Evolutionary conservation across 1,284 basidiomycete species (phyloP).

Genomic region (Pseudozyma sp.): DNA sequence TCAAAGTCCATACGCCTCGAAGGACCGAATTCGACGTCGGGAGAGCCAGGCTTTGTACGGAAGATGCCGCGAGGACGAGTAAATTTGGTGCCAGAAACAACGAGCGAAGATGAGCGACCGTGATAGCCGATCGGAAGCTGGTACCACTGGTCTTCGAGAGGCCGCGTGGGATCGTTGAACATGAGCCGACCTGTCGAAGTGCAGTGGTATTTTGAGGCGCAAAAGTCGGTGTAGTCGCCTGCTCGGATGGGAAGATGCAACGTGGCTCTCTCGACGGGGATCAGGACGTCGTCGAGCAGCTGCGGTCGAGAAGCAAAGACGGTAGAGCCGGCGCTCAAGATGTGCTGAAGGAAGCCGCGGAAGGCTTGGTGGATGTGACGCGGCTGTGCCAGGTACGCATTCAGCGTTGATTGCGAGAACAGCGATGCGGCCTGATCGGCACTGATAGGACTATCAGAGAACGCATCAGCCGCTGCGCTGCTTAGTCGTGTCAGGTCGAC

Average conservation of each 20-base stretch:
- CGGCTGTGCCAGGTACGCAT: constrained; percentile 24
- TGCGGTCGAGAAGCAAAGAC: background rate
- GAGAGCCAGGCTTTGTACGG: constrained; percentile 12
- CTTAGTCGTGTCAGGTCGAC: constrained; percentile 31
- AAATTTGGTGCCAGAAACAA: constrained; percentile 21
- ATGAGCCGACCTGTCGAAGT: constrained; percentile 31
- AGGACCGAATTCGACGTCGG: constrained; percentile 21
- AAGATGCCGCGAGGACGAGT: constrained; percentile 34
- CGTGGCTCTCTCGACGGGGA: constrained; percentile 12
- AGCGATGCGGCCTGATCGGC: background rate
- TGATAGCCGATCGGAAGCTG: constrained; percentile 49
- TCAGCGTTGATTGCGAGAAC: constrained; percentile 21
- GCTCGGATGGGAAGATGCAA: constrained; percentile 29
- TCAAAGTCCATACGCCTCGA: constrained; percentile 47
- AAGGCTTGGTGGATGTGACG: constrained; percentile 4
- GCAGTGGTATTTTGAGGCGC: constrained; percentile 39
- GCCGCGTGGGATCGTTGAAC: constrained; percentile 35
- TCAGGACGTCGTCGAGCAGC: constrained; percentile 3
- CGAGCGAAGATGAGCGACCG: constrained; percentile 35
- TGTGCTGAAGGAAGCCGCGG: constrained; percentile 16
- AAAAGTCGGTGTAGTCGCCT: constrained; percentile 53
- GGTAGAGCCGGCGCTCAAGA: constrained; percentile 5
- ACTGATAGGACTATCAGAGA: background rate
- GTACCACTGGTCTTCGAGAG: constrained; percentile 31
- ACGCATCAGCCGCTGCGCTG: background rate